A percentile compares a stretch with the other conserved stretches of the same genome.
Conservation (phyloP, 768 basidiomycete genomes). For the Lentinula lateritia region DNA sequence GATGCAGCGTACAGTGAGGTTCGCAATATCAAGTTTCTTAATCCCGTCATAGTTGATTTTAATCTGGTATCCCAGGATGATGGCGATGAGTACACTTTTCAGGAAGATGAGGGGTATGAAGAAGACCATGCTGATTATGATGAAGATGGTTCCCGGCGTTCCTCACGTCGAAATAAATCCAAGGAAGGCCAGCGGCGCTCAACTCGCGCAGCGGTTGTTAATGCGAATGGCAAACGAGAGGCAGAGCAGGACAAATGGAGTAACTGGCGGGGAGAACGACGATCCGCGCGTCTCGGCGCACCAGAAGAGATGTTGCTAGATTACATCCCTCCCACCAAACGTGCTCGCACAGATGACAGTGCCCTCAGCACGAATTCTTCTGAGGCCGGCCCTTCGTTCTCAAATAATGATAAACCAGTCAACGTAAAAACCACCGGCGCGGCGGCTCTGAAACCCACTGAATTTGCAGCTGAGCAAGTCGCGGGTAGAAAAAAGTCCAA, state of each 20-base stretch:
- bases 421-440: constrained; percentile 52
- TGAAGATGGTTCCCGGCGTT: constrained; percentile 32
- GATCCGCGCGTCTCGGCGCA: constrained; percentile 63
- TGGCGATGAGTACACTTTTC: constrained; percentile 59
- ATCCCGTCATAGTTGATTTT: constrained; percentile 14
- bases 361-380: constrained; percentile 51
- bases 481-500: constrained; percentile 82
- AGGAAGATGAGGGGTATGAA: constrained; percentile 65
- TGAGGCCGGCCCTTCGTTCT: constrained; percentile 30
- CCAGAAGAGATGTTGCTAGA: constrained; percentile 47
- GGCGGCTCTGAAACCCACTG: constrained; percentile 63
- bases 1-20: constrained; percentile 63
- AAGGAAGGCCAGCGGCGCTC: constrained; percentile 44
- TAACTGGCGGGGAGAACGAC: constrained; percentile 71
- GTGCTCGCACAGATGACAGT: constrained; percentile 76
- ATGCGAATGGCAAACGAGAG: constrained; percentile 50
- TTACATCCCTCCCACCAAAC: constrained; percentile 48
- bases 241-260: constrained; percentile 45
- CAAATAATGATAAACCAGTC: constrained; percentile 27
- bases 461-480: constrained; percentile 69
- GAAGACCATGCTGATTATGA: constrained; percentile 43
- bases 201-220: constrained; percentile 40
- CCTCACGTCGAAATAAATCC: constrained; percentile 33
- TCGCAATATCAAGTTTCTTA: constrained; percentile 23
- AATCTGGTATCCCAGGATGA: constrained; percentile 43